These are phyloP conservation scores for Solanum chilense DNA, from an alignment of 257 asterid species.

Conservation along the genomic window DNA sequence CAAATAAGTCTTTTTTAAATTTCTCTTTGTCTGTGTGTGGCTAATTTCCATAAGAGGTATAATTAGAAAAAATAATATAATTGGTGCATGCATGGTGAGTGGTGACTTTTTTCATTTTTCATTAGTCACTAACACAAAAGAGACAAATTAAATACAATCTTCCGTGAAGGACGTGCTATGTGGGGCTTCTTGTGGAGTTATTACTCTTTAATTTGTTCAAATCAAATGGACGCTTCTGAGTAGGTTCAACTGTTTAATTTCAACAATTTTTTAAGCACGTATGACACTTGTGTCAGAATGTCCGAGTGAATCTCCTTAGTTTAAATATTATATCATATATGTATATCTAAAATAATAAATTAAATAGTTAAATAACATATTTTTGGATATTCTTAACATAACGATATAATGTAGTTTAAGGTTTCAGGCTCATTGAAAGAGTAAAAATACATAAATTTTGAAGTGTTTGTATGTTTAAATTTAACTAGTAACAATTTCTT, in stretches of 20 bases:
- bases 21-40: not conserved
- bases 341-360: no score
- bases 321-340: no score
- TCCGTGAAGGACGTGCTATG: not conserved
- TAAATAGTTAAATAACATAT: no score
- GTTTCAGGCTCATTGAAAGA: no score
- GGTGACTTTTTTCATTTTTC: not conserved
- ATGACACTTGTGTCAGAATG: no score
- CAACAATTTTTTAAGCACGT: not conserved
- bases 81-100: not conserved
- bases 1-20: not conserved
- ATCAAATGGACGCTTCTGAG: not conserved
- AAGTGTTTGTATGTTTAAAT: no score
- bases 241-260: not conserved
- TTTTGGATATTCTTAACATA: no score
- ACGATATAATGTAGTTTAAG: no score
- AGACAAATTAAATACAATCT: not conserved
- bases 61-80: not conserved
- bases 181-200: not conserved
- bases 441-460: no score
- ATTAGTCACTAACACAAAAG: not conserved
- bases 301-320: rapidly evolving
- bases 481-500: no score
- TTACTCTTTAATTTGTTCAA: not conserved
- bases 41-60: not conserved